These are phyloP conservation scores for Cryptosporidium ubiquitum DNA, from an alignment of 169 alveolate species.

Conservation along the genomic window DNA sequence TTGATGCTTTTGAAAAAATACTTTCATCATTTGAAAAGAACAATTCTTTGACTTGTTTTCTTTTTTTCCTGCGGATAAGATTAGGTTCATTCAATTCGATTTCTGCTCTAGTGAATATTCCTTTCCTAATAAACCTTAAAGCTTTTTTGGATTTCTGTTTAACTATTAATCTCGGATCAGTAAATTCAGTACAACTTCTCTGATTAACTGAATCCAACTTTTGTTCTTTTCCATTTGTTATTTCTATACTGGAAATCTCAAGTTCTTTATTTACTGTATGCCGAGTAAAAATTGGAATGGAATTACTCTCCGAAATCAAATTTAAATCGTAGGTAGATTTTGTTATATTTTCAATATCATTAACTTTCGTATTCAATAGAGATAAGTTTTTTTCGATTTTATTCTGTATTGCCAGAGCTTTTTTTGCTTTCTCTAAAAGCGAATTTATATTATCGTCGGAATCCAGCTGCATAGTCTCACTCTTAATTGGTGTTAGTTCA, in stretches of 20 bases:
- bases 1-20: constrained; percentile 25
- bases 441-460: too few relatives aligned
- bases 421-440: constrained; percentile 18
- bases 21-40: constrained; percentile 34
- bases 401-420: neutral
- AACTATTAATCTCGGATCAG: constrained; percentile 26
- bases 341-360: neutral
- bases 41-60: constrained; percentile 10
- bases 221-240: neutral
- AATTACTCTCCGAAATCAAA: neutral
- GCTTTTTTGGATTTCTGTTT: constrained; percentile 54
- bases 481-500: neutral
- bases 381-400: constrained; percentile 10
- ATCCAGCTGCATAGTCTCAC: neutral
- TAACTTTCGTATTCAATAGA: neutral
- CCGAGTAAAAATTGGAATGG: neutral
- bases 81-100: constrained; percentile 14
- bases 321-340: neutral
- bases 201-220: neutral
- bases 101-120: constrained; percentile 14
- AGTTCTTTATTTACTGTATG: neutral
- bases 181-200: neutral
- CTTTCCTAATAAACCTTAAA: constrained; percentile 36
- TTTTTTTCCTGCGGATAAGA: constrained; percentile 1
- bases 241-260: neutral